phyloP scores from a whole-genome alignment of 2,329 filamentous ascomycete species.

The Aspergillus latus region DNA sequence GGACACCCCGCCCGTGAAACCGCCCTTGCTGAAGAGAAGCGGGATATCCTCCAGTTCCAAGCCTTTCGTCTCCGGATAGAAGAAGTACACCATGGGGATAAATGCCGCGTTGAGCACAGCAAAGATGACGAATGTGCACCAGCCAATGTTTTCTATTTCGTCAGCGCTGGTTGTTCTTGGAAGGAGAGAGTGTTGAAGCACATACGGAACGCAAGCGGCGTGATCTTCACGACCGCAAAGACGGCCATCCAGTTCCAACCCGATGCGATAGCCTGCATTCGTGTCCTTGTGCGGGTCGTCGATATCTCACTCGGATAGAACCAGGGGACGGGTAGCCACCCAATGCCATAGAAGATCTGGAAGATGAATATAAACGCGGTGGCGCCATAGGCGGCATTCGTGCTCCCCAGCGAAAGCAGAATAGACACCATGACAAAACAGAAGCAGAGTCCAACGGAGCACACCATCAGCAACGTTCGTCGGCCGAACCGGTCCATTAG shows the following conservation, averaged over 20 bases:
- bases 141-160: slow-evolving; percentile 31
- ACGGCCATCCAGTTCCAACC: slow-evolving; percentile 40
- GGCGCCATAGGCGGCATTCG: slow-evolving; percentile 40
- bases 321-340: slow-evolving; percentile 48
- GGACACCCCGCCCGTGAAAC: slow-evolving; percentile 22
- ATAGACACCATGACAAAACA: slow-evolving; percentile 46
- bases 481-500: slow-evolving; percentile 46
- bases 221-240: slow-evolving; percentile 33
- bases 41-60: slow-evolving; percentile 63
- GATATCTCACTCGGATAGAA: slow-evolving; percentile 46
- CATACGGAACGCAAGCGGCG: slow-evolving; percentile 25
- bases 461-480: slow-evolving; percentile 43
- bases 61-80: slow-evolving; percentile 65
- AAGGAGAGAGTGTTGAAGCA: not conserved
- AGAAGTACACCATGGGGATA: slow-evolving; percentile 60
- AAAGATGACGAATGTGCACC: slow-evolving; percentile 34
- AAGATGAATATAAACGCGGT: slow-evolving; percentile 49
- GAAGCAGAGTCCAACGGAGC: slow-evolving; percentile 43
- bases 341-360: slow-evolving; percentile 46
- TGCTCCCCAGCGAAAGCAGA: slow-evolving; percentile 36
- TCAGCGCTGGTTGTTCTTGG: slow-evolving; percentile 19
- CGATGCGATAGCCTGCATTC: slow-evolving; percentile 43
- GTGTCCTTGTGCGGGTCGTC: slow-evolving; percentile 43
- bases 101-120: slow-evolving; percentile 24
- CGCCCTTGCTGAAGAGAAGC: slow-evolving; percentile 20